Evolutionary conservation across 2,329 filamentous ascomycete genomes (phyloP), one percentile per base, ranked within the genome.

Genomic region (Furcasterigmium sp.): DNA sequence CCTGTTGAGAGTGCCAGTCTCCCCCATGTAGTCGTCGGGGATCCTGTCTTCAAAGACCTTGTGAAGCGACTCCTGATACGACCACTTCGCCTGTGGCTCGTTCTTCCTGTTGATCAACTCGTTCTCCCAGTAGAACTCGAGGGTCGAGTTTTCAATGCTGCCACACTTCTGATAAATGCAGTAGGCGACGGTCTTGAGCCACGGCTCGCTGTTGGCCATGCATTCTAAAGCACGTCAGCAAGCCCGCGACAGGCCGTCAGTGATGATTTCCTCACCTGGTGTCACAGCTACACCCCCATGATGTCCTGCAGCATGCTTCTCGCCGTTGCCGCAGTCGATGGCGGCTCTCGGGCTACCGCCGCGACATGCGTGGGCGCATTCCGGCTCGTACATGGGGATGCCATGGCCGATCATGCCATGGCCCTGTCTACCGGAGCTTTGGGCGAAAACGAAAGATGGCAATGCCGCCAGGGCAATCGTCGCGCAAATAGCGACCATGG

Each of bases 361-460:
- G 11, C 62, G 61, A 21, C 62, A 65, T 4, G 61, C 60, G 28
- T 61, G 65, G 2, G 60, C 56, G 44, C 63, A 67, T 1, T 55
- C 48, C 9, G 62, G 63, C 10, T 63, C 44, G 47, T 61, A 65
- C 51, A 66, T 58, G 28, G 38, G 38, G 18, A 40, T 40, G 8
- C 38, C 38, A 15, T 30, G 38, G 6, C 38, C 38, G 19, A 40
- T 40, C 38, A 40, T 23, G 26, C 38, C 38, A 30, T 40, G 14
- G n/a, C 38, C 38, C 18, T 19, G 28, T 15, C 28, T 29, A 9
- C 38, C 38, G 10, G 38, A 32, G 18, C 38, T 40, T 15, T 40
- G 38, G 18, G 38, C 38, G 29, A n/a, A 5, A 13, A 29, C 19
- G 13, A 13, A 5, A 20, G 38, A 9, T 28, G 32, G 38, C 38